Base-by-base conservation (phyloP, 2,329 filamentous ascomycete genomes). In the Colletotrichum sp. region DNA sequence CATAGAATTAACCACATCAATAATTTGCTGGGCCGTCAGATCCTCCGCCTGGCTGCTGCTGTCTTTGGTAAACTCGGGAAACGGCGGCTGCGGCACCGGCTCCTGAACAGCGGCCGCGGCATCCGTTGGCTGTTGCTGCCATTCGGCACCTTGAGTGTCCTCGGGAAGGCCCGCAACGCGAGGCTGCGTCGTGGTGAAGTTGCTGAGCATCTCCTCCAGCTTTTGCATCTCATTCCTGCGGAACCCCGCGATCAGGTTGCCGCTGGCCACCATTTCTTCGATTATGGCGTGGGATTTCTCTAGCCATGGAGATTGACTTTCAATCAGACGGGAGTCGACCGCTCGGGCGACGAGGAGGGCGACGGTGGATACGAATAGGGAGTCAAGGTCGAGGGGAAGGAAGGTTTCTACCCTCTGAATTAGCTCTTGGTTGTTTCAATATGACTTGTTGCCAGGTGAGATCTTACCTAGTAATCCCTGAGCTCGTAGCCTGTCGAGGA, bases 381-480 rank as follows among this genome's bases (percentile, higher is more conserved):
- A 82, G 52, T 89, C 87, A 0, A 89, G 82, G 73, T 89, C 87
- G 18, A 74, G 36, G 86, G 88, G 0, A 86, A 87, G 0, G 89
- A 83, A 77, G 89, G 89, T 0, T 84, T 87, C 80, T 89, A 6
- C 0, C 0, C 2, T 30, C n/a, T 72, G 13, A 69, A 71, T 30
- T 71, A 26, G 5, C 3, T 13, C 7, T 5, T 8, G 15, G 26
- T 6, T 5, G 26, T 26, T 26, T 6, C 6, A 8, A 6, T 4
- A 52, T 21, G n/a, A 7, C 15, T 21, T 9, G 12, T 3, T n/a
- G 13, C 21, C 13, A 13, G 24, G 76, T 32, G 77, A 24, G 2
- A 21, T 64, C 78, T 78, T 82, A 90, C 88, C 88, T 3, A 90
- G 82, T 18, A 90, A 82, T 12, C 85, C 85, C 78, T 90, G 88